phyloP scores from a whole-genome alignment of 164 flowering plant species.

The Kingdonia uniflora region DNA sequence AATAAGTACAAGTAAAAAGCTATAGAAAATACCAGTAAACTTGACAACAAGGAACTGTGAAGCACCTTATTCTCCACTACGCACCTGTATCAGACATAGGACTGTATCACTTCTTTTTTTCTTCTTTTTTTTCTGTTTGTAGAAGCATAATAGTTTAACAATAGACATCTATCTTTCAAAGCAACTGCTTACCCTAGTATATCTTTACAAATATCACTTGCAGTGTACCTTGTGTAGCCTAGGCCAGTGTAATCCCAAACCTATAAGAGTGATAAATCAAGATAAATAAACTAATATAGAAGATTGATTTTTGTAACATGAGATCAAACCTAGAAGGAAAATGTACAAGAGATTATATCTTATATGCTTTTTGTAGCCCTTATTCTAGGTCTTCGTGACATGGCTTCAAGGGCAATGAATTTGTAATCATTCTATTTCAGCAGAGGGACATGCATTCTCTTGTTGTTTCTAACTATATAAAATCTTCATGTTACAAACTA shows the following conservation, averaged over 20 bases:
- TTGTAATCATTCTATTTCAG: too few relatives aligned
- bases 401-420: too few relatives aligned
- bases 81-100: slow-evolving; percentile 45
- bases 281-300: background rate
- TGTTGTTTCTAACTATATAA: too few relatives aligned
- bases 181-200: slow-evolving; percentile 63
- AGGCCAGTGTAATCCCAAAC: slow-evolving; percentile 98
- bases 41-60: slow-evolving; percentile 51
- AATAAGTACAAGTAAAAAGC: background rate
- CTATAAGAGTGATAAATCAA: slow-evolving; percentile 22
- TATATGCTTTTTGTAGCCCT: too few relatives aligned
- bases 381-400: too few relatives aligned
- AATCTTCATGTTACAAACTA: too few relatives aligned
- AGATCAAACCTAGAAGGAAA: too few relatives aligned
- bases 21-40: slow-evolving; percentile 53
- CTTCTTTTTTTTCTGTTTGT: background rate
- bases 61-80: slow-evolving; percentile 98
- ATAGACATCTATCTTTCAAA: background rate
- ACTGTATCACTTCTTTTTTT: slow-evolving; percentile 8
- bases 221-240: slow-evolving; percentile 86
- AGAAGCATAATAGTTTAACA: background rate
- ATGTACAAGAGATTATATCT: too few relatives aligned
- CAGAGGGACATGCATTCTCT: too few relatives aligned
- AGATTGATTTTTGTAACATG: too few relatives aligned
- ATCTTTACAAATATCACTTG: slow-evolving; percentile 75